Evolutionary conservation across 1,284 basidiomycete species (phyloP).

Genomic region (Ceratobasidium sp.): DNA sequence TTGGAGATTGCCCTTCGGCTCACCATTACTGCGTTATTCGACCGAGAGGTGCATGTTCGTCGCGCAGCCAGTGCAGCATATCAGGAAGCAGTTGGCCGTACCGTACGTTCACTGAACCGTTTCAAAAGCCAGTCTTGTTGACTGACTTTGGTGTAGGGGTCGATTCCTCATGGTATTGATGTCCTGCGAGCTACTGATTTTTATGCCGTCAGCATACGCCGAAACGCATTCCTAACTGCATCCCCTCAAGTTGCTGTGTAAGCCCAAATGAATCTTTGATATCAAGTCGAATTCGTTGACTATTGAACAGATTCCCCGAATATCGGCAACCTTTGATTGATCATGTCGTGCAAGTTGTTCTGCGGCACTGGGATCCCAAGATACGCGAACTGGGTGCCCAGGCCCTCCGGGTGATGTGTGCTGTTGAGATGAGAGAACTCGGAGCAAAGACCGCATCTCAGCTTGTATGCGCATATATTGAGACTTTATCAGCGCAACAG

Average conservation of each 20-base stretch:
- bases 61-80: constrained; percentile 97
- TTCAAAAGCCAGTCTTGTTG: constrained; percentile 25
- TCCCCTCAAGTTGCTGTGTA: constrained; percentile 87
- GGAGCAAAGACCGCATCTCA: constrained; percentile 59
- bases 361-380: constrained; percentile 88
- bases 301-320: constrained; percentile 54
- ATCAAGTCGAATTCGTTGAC: neutral
- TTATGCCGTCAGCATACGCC: constrained; percentile 86
- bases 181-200: constrained; percentile 93
- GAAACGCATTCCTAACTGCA: constrained; percentile 83
- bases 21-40: constrained; percentile 82
- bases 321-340: constrained; percentile 77
- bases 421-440: constrained; percentile 63
- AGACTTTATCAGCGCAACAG: neutral
- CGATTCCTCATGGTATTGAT: constrained; percentile 94
- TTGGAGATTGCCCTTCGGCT: constrained; percentile 72
- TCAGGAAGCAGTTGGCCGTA: constrained; percentile 95
- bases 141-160: constrained; percentile 57
- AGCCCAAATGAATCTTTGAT: constrained; percentile 51
- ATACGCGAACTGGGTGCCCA: constrained; percentile 85
- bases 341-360: constrained; percentile 76
- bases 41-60: constrained; percentile 95
- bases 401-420: constrained; percentile 74
- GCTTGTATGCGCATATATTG: constrained; percentile 55
- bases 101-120: constrained; percentile 60